Conservation (phyloP, 23 red algal genomes). For the Gracilaria vermiculophylla region DNA sequence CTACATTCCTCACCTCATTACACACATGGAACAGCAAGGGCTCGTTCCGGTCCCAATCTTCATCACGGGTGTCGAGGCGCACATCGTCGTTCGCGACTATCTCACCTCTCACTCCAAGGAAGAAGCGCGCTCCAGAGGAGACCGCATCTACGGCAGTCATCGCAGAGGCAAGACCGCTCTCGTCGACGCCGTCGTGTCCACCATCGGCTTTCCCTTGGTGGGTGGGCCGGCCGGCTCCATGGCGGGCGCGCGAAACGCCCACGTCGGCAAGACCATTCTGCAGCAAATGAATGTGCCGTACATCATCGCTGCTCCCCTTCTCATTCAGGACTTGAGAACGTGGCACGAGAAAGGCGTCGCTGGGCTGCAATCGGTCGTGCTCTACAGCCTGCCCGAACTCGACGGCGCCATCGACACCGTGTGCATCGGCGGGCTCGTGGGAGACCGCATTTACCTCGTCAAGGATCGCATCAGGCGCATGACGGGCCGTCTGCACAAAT, state of each 20-base stretch:
- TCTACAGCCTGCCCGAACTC: slow-evolving; percentile 70
- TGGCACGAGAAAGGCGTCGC: slow-evolving; percentile 66
- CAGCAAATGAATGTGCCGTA: slow-evolving; percentile 60
- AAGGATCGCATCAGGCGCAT: slow-evolving; percentile 53
- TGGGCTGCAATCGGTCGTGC: slow-evolving; percentile 70
- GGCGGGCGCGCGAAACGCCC: slow-evolving; percentile 53
- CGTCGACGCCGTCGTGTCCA: slow-evolving; percentile 70
- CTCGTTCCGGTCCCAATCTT: slow-evolving; percentile 62
- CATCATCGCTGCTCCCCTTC: slow-evolving; percentile 59
- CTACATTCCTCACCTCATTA: slow-evolving; percentile 43
- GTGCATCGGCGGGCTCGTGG: slow-evolving; percentile 70
- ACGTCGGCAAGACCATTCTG: slow-evolving; percentile 41
- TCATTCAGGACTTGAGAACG: slow-evolving; percentile 60
- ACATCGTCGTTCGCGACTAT: slow-evolving; percentile 70
- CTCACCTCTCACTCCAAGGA: slow-evolving; percentile 50
- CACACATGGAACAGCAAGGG: slow-evolving; percentile 26
- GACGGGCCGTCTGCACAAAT: slow-evolving; percentile 49
- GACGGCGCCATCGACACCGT: slow-evolving; percentile 78
- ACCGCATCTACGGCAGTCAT: slow-evolving; percentile 10
- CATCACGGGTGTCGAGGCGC: slow-evolving; percentile 81
- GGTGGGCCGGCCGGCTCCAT: slow-evolving; percentile 77
- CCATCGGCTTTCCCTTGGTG: slow-evolving; percentile 76
- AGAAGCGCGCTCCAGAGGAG: neutral
- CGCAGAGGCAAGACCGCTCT: neutral
- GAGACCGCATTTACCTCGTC: slow-evolving; percentile 62